phyloP scores from a whole-genome alignment of 345 rosid genomes.

The Conringia planisiliqua region DNA sequence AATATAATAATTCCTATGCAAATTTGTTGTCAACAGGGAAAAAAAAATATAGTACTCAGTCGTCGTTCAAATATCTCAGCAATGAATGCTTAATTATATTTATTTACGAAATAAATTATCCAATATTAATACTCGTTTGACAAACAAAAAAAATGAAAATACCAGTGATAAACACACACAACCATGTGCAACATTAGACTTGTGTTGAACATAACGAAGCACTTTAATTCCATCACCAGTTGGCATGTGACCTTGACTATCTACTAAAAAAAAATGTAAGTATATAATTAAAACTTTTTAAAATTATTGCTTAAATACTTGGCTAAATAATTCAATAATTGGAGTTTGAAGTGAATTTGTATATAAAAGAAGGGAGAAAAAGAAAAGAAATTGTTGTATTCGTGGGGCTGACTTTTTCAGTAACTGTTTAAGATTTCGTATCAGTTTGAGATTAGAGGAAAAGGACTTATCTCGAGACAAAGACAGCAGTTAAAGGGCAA shows the following conservation, averaged over 20 bases:
- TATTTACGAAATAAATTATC: neutral
- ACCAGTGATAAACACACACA: conserved; percentile 3
- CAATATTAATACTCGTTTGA: too few relatives aligned
- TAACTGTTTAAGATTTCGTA: conserved; percentile 24
- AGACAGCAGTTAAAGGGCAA: conserved; percentile 33
- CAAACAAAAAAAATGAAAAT: neutral
- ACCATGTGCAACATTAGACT: conserved; percentile 35
- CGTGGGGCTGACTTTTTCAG: conserved; percentile 32
- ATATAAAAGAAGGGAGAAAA: neutral
- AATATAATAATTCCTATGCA: neutral
- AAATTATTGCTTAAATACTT: neutral
- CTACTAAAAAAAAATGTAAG: neutral
- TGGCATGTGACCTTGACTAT: conserved; percentile 29
- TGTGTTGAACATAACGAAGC: conserved; percentile 31
- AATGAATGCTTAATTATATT: conserved; percentile 2
- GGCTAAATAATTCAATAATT: neutral
- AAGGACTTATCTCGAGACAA: conserved; percentile 20
- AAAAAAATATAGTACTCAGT: neutral
- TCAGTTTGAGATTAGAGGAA: conserved; percentile 10
- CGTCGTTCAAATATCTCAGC: neutral
- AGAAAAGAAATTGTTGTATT: conserved; percentile 1
- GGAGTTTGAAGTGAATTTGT: neutral
- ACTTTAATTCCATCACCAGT: conserved; percentile 26
- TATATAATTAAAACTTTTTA: neutral
- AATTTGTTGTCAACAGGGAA: neutral